Evolutionary conservation across 129 eudicot species (phyloP).

Genomic region (Calendula officinalis): DNA sequence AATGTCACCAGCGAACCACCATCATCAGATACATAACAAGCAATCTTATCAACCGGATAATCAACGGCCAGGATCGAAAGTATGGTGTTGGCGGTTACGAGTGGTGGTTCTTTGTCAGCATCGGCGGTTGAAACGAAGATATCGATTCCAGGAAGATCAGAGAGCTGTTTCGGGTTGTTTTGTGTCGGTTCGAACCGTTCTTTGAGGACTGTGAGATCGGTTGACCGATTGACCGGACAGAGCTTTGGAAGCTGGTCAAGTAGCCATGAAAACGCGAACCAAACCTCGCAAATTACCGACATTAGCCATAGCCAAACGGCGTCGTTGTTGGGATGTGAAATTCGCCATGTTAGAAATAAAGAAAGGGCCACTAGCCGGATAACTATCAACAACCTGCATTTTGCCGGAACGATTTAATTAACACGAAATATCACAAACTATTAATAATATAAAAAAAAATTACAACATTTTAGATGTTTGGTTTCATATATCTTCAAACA

Average conservation of each 20-base stretch:
- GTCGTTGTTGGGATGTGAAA: constrained; percentile 82
- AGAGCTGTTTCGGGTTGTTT: constrained; percentile 66
- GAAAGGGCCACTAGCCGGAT: constrained; percentile 77
- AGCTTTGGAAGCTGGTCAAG: constrained; percentile 96
- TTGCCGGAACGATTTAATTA: not conserved
- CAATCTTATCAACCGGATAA: constrained; percentile 56
- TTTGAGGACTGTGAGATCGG: constrained; percentile 79
- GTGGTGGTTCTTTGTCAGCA: constrained; percentile 59
- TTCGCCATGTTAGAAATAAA: constrained; percentile 86
- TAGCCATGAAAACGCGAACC: constrained; percentile 97
- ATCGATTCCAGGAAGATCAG: constrained; percentile 86
- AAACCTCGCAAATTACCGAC: constrained; percentile 90
- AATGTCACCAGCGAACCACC: constrained; percentile 71
- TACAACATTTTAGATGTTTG: too few relatives aligned
- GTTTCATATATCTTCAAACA: too few relatives aligned
- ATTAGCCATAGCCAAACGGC: constrained; percentile 96
- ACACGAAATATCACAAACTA: not conserved
- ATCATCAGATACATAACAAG: constrained; percentile 67
- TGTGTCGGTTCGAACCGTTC: constrained; percentile 73
- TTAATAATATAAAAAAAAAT: too few relatives aligned
- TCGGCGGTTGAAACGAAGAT: constrained; percentile 71
- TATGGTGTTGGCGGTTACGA: constrained; percentile 56
- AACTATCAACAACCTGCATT: constrained; percentile 73
- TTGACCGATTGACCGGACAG: constrained; percentile 81
- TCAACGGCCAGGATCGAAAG: constrained; percentile 56